Evolutionary conservation across 2,329 filamentous ascomycete genomes (phyloP).

Genomic region (Trichoderma gracile): DNA sequence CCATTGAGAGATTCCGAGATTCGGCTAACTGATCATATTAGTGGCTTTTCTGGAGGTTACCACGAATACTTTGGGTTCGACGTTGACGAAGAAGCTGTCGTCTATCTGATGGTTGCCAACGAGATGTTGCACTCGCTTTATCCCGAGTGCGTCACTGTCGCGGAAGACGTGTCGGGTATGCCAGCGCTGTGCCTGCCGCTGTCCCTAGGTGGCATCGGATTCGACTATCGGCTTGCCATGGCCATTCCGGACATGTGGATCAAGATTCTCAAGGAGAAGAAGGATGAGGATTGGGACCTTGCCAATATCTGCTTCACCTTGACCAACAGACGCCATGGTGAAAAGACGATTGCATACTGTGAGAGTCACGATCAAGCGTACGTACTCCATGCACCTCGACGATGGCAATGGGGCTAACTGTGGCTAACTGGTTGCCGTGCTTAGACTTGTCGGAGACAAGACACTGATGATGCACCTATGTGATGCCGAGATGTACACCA

Average conservation of each 20-base stretch:
- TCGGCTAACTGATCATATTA: constrained; percentile 39
- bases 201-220: constrained; percentile 85
- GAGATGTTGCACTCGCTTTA: constrained; percentile 93
- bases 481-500: constrained; percentile 94
- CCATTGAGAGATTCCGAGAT: neutral
- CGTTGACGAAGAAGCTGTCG: constrained; percentile 91
- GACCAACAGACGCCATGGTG: constrained; percentile 88
- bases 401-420: constrained; percentile 21
- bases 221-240: constrained; percentile 97
- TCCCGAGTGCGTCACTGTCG: constrained; percentile 84
- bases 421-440: constrained; percentile 25
- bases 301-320: constrained; percentile 80
- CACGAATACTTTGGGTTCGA: constrained; percentile 93
- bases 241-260: constrained; percentile 99
- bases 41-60: constrained; percentile 94
- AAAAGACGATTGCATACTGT: constrained; percentile 97
- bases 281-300: constrained; percentile 91
- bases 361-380: constrained; percentile 98
- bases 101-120: constrained; percentile 95
- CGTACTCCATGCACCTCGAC: constrained; percentile 42
- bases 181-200: constrained; percentile 89
- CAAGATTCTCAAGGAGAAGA: constrained; percentile 92
- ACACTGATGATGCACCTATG: constrained; percentile 97
- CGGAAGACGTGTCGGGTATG: constrained; percentile 98
- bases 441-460: constrained; percentile 91